phyloP scores from a whole-genome alignment of 164 flowering plant genomes.

The Protea cynaroides region DNA sequence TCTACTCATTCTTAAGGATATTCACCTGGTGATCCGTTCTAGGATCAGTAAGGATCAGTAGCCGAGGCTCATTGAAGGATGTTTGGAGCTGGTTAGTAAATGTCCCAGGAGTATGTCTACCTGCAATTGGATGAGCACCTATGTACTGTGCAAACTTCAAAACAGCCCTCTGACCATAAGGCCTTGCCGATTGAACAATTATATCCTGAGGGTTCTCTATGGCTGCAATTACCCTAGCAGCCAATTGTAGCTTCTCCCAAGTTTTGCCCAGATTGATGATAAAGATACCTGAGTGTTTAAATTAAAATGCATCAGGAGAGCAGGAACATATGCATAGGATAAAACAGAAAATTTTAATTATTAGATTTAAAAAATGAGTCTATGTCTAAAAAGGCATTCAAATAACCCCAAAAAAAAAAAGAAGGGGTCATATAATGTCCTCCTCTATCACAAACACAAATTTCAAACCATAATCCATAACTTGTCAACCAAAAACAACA shows the following conservation, averaged over 20 bases:
- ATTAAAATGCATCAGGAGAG: too few relatives aligned
- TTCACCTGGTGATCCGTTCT: constrained; percentile 56
- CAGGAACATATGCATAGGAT: too few relatives aligned
- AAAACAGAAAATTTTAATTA: too few relatives aligned
- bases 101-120: constrained; percentile 88
- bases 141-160: constrained; percentile 80
- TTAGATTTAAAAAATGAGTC: too few relatives aligned
- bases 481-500: too few relatives aligned
- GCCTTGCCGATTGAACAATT: constrained; percentile 90
- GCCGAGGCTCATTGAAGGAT: constrained; percentile 73
- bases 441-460: too few relatives aligned
- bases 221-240: constrained; percentile 90
- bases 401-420: too few relatives aligned
- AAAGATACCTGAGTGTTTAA: constrained; percentile 51
- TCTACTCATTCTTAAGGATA: background rate
- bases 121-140: constrained; percentile 79
- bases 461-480: too few relatives aligned
- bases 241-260: constrained; percentile 86
- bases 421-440: too few relatives aligned
- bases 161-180: constrained; percentile 90
- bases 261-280: constrained; percentile 86
- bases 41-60: constrained; percentile 78
- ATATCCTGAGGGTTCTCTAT: constrained; percentile 87
- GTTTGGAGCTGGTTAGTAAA: constrained; percentile 87
- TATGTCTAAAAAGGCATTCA: too few relatives aligned